Evolutionary conservation across 176 grass and related monocot species (phyloP).

Genomic region (Hordeum vulgare): MorexV3_pseudomolecules_assembly NC_058522.1:412642549-412643048

Average conservation of each 20-base stretch:
- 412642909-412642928: too few relatives aligned
- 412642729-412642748: neutral
- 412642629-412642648: conserved; percentile 25
- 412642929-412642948: neutral
- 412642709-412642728: neutral
- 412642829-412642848: conserved; percentile 4
- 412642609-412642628: conserved; percentile 13
- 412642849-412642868: neutral
- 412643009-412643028: conserved; percentile 75
- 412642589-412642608: neutral
- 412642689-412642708: neutral
- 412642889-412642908: conserved; percentile 7
- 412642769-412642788: neutral
- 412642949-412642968: conserved; percentile 30
- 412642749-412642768: neutral
- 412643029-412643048: conserved; percentile 28
- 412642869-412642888: conserved; percentile 23
- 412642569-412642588: conserved; percentile 35
- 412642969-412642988: neutral
- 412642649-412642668: neutral
- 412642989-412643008: conserved; percentile 49
- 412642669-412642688: neutral
- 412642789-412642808: neutral
- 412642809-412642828: conserved; percentile 11
- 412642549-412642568: conserved; percentile 81